phyloP scores from a whole-genome alignment of 768 basidiomycete genomes.

The Goffeauzyma gilvescens region DNA sequence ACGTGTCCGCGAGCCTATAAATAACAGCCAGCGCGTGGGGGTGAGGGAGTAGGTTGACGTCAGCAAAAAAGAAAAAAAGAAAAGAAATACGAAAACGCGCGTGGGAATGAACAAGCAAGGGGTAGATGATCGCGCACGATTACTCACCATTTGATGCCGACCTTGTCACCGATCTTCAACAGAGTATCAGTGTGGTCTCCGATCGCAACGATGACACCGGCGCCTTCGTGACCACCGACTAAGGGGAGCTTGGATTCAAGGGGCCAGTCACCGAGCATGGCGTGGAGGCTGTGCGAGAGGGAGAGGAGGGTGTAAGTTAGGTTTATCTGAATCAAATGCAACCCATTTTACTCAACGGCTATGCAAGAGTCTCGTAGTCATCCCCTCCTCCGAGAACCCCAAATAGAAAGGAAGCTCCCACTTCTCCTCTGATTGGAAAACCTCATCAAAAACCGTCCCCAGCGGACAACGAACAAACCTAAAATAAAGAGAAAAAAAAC shows the following conservation, averaged over 20 bases:
- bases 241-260: conserved; percentile 27
- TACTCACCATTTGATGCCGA: conserved; percentile 51
- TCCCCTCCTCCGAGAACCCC: too few relatives aligned
- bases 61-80: not conserved
- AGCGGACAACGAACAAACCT: not conserved
- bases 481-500: not conserved
- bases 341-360: too few relatives aligned
- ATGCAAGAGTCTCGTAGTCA: too few relatives aligned
- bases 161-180: conserved; percentile 56
- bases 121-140: too few relatives aligned
- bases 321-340: conserved; percentile 1
- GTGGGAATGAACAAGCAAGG: not conserved
- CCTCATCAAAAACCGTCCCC: too few relatives aligned
- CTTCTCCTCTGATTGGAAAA: too few relatives aligned
- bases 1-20: conserved; percentile 37
- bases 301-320: not conserved
- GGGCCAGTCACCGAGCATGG: conserved; percentile 63
- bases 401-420: too few relatives aligned
- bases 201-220: conserved; percentile 62
- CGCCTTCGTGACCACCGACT: conserved; percentile 54
- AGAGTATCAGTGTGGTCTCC: conserved; percentile 46
- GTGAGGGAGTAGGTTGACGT: not conserved
- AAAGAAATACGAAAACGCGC: not conserved
- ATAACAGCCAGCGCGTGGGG: too few relatives aligned
- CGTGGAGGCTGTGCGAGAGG: conserved; percentile 39